These are phyloP conservation scores for Lipomyces sp. DNA, from an alignment of 805 yeast genomes.

Conservation along the genomic window DNA sequence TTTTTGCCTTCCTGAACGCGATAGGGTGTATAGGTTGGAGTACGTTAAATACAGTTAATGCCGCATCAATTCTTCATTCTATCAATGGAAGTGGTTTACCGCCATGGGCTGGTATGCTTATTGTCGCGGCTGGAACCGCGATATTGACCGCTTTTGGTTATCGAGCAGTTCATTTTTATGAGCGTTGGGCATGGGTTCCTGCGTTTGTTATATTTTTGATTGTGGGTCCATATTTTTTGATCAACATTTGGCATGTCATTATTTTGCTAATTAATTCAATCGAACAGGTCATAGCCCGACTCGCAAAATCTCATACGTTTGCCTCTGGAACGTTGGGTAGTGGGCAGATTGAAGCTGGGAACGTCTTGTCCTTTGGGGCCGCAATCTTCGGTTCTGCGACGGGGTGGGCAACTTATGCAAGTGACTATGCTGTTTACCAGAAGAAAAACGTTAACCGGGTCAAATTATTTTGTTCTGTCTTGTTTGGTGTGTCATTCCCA, in stretches of 20 bases:
- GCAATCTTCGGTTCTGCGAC: slow-evolving; percentile 85
- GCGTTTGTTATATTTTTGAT: slow-evolving; percentile 51
- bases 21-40: slow-evolving; percentile 95
- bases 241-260: slow-evolving; percentile 39
- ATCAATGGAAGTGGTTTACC: slow-evolving; percentile 71
- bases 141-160: slow-evolving; percentile 83
- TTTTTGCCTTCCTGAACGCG: slow-evolving; percentile 75
- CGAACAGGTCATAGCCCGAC: slow-evolving; percentile 53
- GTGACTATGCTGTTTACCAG: slow-evolving; percentile 91
- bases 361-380: slow-evolving; percentile 80
- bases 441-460: slow-evolving; percentile 62
- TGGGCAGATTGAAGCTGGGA: slow-evolving; percentile 75
- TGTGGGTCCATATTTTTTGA: slow-evolving; percentile 57
- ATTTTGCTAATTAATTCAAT: slow-evolving; percentile 44
- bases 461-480: slow-evolving; percentile 67
- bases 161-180: slow-evolving; percentile 76
- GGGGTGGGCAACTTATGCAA: slow-evolving; percentile 93
- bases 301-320: slow-evolving; percentile 70
- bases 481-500: slow-evolving; percentile 69
- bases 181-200: slow-evolving; percentile 88
- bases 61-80: slow-evolving; percentile 80
- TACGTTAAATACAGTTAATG: slow-evolving; percentile 85
- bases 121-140: slow-evolving; percentile 67
- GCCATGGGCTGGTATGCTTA: slow-evolving; percentile 87
- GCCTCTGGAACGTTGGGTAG: slow-evolving; percentile 56